Evolutionary conservation across 352 stramenopile species (phyloP).

Genomic region (Pythium utonaiense): DNA sequence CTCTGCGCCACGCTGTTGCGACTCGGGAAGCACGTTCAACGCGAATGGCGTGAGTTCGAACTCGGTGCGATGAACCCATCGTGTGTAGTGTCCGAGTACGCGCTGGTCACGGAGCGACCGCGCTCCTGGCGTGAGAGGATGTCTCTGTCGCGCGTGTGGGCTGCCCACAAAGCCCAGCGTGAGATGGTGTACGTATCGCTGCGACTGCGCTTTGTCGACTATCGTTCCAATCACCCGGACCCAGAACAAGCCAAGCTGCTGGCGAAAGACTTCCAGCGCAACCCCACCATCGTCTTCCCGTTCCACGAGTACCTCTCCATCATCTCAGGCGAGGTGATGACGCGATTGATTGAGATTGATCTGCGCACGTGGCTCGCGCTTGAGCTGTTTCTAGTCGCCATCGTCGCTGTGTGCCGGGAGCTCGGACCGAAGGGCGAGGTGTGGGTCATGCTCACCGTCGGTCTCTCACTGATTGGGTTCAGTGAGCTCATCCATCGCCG

Average conservation of each 20-base stretch:
- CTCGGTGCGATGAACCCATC: conserved; percentile 45
- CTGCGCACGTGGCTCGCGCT: conserved; percentile 59
- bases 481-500: conserved; percentile 45
- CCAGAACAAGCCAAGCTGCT: conserved; percentile 40
- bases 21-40: conserved; percentile 54
- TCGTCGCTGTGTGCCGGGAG: conserved; percentile 45
- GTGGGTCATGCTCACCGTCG: conserved; percentile 35
- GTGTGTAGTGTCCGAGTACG: conserved; percentile 55
- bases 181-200: conserved; percentile 67
- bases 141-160: conserved; percentile 29
- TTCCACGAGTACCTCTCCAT: conserved; percentile 80
- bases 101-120: conserved; percentile 45
- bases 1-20: conserved; percentile 60
- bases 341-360: conserved; percentile 66
- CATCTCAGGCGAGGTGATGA: conserved; percentile 76
- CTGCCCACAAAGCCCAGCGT: conserved; percentile 36
- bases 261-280: conserved; percentile 64
- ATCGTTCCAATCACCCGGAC: conserved; percentile 62
- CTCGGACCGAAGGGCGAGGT: conserved; percentile 37
- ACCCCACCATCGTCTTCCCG: conserved; percentile 48
- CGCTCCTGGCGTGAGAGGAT: conserved; percentile 31
- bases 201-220: conserved; percentile 63
- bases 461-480: conserved; percentile 39
- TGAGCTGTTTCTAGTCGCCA: conserved; percentile 35
- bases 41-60: conserved; percentile 74